These are phyloP conservation scores for Aureobasidium sp. DNA, from an alignment of 2,329 filamentous ascomycete species.

Conservation along the genomic window DNA sequence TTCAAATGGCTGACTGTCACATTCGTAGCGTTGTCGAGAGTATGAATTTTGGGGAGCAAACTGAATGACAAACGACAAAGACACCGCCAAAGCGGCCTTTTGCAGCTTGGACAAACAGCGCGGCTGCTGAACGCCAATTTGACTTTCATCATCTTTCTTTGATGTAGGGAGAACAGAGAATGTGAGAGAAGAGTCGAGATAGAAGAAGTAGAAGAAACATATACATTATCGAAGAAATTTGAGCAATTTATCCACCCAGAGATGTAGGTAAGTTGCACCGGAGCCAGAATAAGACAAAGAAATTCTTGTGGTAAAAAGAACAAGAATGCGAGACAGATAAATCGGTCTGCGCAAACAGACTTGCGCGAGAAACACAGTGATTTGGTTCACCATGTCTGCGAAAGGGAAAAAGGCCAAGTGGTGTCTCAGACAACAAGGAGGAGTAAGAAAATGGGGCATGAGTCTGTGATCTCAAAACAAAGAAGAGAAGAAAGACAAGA, in stretches of 20 bases:
- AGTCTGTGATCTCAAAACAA: constrained; percentile 1
- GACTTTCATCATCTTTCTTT: too few species aligned
- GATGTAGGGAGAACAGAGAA: neutral
- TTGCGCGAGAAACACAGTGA: neutral
- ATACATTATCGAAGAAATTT: neutral
- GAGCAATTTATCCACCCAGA: too few species aligned
- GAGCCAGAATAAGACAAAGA: neutral
- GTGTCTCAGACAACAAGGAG: neutral
- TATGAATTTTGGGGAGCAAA: neutral
- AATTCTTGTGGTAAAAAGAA: neutral
- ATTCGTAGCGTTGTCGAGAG: neutral
- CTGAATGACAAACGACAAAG: neutral
- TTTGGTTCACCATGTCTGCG: too few species aligned
- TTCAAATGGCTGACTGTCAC: neutral
- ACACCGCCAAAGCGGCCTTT: neutral
- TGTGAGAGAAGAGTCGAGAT: neutral
- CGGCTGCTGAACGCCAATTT: neutral
- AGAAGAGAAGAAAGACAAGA: neutral
- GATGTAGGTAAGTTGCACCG: too few species aligned
- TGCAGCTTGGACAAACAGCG: neutral
- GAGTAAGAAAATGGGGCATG: neutral
- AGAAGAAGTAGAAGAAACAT: neutral
- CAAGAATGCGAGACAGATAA: neutral
- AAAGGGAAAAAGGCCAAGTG: neutral
- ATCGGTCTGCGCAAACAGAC: neutral